Conservation (phyloP, 257 asterid genomes). For the Solanum piurae region DNA sequence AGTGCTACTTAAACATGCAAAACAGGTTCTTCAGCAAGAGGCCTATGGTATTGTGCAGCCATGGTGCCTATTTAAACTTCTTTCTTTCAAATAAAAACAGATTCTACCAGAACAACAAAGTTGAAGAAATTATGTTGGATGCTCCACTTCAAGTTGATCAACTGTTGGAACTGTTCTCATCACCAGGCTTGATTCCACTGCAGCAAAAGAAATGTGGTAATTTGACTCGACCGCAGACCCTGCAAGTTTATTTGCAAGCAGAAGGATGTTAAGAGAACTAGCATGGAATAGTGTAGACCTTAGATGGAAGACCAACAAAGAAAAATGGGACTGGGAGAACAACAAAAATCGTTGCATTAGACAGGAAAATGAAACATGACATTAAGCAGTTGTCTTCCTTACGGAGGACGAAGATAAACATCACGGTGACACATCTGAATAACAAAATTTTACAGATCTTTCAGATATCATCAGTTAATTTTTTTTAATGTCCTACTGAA, state of each 20-base stretch:
- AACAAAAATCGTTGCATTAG: neutral
- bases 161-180: neutral
- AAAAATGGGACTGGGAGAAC: neutral
- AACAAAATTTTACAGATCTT: neutral
- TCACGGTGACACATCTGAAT: neutral
- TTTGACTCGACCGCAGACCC: constrained; percentile 92
- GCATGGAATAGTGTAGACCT: neutral
- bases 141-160: neutral
- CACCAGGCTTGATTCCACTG: constrained; percentile 63
- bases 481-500: neutral
- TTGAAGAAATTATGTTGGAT: neutral
- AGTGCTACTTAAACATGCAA: neutral
- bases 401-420: neutral
- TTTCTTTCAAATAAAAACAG: neutral
- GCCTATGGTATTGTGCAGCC: neutral
- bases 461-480: neutral
- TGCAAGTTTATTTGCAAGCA: constrained; percentile 17
- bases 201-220: constrained; percentile 91
- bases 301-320: neutral
- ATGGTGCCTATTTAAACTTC: neutral
- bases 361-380: neutral
- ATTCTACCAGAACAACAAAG: neutral
- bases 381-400: neutral
- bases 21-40: neutral
- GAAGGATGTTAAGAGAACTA: neutral